Evolutionary conservation across 2,329 filamentous ascomycete genomes (phyloP).

Genomic region (Cucurbitaria berberidis): DNA sequence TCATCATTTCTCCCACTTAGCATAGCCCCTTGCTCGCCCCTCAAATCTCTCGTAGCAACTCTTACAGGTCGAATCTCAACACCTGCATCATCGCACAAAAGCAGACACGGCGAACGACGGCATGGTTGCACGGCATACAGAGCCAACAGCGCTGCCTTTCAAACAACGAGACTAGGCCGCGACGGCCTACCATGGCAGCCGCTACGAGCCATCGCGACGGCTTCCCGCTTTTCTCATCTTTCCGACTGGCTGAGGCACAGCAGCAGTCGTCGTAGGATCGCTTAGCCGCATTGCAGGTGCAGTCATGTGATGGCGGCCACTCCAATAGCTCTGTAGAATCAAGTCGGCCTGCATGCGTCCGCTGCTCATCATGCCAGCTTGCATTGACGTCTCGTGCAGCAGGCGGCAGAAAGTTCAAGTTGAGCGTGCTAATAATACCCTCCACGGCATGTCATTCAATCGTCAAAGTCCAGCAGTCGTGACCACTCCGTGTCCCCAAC

Average conservation of each 20-base stretch:
- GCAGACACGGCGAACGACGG: conserved; percentile 21
- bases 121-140: conserved; percentile 32
- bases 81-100: conserved; percentile 31
- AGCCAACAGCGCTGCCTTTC: conserved; percentile 13
- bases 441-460: conserved; percentile 10
- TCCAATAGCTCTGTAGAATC: not conserved
- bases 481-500: conserved; percentile 54
- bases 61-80: conserved; percentile 12
- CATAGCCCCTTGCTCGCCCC: not conserved
- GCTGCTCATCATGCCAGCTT: not conserved
- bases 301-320: conserved; percentile 35
- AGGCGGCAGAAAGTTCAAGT: not conserved
- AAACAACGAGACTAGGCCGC: conserved; percentile 20
- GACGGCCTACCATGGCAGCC: conserved; percentile 20
- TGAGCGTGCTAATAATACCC: conserved; percentile 1
- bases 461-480: conserved; percentile 48
- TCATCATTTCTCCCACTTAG: not conserved
- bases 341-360: not conserved
- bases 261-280: conserved; percentile 32
- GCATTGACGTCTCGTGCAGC: conserved; percentile 1
- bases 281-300: conserved; percentile 37
- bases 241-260: conserved; percentile 39
- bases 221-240: conserved; percentile 27
- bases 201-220: conserved; percentile 27
- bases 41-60: not conserved